phyloP scores from a whole-genome alignment of 495 filamentous ascomycete species.

The Penicillium dipodomyicola region DNA sequence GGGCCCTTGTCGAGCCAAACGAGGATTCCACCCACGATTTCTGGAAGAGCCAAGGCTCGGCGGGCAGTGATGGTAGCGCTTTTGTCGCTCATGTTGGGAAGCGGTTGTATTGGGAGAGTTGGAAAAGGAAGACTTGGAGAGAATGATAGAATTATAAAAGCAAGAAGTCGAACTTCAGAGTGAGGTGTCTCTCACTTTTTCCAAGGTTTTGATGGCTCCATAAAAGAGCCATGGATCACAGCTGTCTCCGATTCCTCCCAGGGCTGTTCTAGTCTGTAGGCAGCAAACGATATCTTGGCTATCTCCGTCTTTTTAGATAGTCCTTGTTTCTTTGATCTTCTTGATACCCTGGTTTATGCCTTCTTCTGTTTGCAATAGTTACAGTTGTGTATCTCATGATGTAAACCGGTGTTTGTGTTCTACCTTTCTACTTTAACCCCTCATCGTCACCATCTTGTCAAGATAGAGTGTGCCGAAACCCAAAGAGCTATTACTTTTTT shows the following conservation, averaged over 20 bases:
- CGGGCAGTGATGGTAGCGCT: not conserved
- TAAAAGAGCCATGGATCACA: not conserved
- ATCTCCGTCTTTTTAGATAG: not conserved
- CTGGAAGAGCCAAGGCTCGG: not conserved
- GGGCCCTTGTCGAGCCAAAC: not conserved
- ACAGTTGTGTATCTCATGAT: not conserved
- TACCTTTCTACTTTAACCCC: not conserved
- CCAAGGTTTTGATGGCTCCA: not conserved
- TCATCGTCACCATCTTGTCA: not conserved
- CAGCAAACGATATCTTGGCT: not conserved
- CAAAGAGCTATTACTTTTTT: not conserved
- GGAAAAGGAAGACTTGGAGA: not conserved
- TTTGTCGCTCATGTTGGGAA: not conserved
- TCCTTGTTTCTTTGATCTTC: not conserved
- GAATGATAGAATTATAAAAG: not conserved
- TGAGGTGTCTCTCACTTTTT: too few species aligned
- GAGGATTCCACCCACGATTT: not conserved
- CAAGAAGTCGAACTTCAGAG: not conserved
- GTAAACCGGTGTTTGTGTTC: not conserved
- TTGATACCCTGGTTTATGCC: not conserved
- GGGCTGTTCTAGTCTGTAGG: not conserved
- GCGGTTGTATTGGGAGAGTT: not conserved
- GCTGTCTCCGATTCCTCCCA: not conserved
- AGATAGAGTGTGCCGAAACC: not conserved
- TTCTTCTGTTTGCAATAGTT: not conserved